Conservation (phyloP, 2,329 filamentous ascomycete species). For the Epichloe glyceriae region DNA sequence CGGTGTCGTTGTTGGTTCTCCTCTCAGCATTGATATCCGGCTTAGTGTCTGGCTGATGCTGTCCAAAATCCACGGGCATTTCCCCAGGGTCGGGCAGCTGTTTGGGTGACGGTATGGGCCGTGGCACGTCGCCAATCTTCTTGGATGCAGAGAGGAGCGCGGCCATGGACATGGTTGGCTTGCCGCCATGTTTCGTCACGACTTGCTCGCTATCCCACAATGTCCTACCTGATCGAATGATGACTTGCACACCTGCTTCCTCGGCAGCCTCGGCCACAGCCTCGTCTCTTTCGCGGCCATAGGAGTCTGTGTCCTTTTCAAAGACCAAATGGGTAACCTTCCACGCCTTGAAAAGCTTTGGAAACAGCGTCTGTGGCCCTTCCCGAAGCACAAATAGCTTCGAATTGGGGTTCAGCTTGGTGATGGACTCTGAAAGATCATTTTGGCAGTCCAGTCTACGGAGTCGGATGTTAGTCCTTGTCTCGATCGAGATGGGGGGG, state of each 20-base stretch:
- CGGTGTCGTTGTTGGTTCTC: conserved; percentile 39
- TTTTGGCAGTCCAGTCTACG: conserved; percentile 56
- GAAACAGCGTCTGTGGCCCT: conserved; percentile 56
- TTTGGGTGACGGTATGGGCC: conserved; percentile 46
- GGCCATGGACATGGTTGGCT: conserved; percentile 61
- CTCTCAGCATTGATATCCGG: conserved; percentile 49
- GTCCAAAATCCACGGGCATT: conserved; percentile 45
- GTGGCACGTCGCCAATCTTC: conserved; percentile 48
- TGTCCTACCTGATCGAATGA: conserved; percentile 52
- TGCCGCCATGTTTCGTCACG: conserved; percentile 49
- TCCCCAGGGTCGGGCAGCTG: conserved; percentile 52
- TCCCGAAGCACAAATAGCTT: conserved; percentile 62
- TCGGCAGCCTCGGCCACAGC: conserved; percentile 45
- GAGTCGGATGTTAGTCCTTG: neutral
- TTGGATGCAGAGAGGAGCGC: conserved; percentile 52
- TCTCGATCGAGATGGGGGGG: neutral
- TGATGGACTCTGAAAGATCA: conserved; percentile 54
- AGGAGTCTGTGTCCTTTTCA: conserved; percentile 66
- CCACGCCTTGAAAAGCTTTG: conserved; percentile 63
- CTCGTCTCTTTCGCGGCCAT: conserved; percentile 51
- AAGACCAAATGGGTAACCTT: conserved; percentile 64
- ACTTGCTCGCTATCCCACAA: conserved; percentile 62
- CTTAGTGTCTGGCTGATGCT: conserved; percentile 33
- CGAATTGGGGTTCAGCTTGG: conserved; percentile 54
- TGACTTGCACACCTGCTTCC: conserved; percentile 53